Conservation (phyloP, 805 yeast species). For the Wickerhamomyces ciferrii region DNA sequence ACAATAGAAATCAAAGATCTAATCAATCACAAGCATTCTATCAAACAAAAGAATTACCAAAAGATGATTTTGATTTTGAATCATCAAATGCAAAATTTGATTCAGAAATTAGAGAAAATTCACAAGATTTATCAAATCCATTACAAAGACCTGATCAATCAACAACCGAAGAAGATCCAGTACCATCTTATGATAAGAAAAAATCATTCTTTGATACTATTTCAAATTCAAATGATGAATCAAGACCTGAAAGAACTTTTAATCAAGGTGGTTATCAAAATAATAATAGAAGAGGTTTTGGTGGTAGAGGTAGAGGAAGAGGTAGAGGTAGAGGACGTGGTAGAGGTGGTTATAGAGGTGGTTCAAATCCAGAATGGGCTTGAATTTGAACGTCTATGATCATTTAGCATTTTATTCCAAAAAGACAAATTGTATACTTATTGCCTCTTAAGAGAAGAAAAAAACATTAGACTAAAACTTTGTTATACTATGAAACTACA, state of each 20-base stretch:
- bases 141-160: conserved; percentile 1
- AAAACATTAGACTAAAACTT: no score
- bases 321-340: conserved; percentile 11
- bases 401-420: no score
- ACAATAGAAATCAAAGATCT: conserved; percentile 1
- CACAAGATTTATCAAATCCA: background rate
- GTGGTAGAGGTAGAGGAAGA: background rate
- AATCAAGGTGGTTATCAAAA: background rate
- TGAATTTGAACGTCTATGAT: background rate
- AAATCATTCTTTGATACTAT: conserved; percentile 88
- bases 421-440: no score
- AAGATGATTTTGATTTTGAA: conserved; percentile 70
- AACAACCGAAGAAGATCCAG: conserved; percentile 6
- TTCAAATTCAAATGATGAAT: conserved; percentile 58
- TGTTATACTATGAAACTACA: no score
- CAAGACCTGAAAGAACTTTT: conserved; percentile 23
- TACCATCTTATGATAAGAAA: conserved; percentile 61
- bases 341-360: background rate
- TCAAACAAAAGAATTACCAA: conserved; percentile 32
- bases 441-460: no score
- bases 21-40: conserved; percentile 2
- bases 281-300: conserved; percentile 6
- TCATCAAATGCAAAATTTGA: conserved; percentile 48
- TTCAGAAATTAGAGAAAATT: background rate
- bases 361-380: conserved; percentile 1